Evolutionary conservation across 1,284 basidiomycete genomes (phyloP).

Genomic region (Hymenochaete sp.): DNA sequence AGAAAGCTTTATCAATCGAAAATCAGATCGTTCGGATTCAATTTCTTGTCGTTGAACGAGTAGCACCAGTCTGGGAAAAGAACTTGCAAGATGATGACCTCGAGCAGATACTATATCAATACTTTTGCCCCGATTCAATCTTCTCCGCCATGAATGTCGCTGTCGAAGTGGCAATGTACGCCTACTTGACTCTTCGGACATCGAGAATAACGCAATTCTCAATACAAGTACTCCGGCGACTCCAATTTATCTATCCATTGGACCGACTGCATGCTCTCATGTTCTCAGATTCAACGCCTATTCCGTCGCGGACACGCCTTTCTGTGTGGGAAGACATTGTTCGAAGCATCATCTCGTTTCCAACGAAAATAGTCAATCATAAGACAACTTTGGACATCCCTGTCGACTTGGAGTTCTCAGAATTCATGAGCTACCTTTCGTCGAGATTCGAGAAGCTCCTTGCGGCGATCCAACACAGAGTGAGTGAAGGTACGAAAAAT

Average conservation of each 20-base stretch:
- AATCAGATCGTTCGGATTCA: conserved; percentile 56
- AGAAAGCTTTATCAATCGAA: conserved; percentile 28
- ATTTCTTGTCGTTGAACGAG: conserved; percentile 48
- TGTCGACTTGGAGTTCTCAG: conserved; percentile 36
- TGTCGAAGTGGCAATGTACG: conserved; percentile 46
- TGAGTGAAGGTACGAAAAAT: conserved; percentile 21
- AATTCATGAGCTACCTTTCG: conserved; percentile 46
- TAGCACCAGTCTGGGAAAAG: conserved; percentile 62
- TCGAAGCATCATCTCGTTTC: conserved; percentile 48
- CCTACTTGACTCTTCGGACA: conserved; percentile 55
- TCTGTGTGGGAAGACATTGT: conserved; percentile 64
- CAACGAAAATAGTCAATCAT: conserved; percentile 59
- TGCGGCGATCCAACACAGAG: conserved; percentile 26
- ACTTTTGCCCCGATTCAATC: conserved; percentile 49
- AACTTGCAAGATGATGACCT: conserved; percentile 42
- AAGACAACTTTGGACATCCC: not conserved
- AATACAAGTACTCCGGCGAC: conserved; percentile 42
- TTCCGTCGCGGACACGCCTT: conserved; percentile 23
- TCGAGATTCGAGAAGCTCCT: conserved; percentile 42
- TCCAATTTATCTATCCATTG: conserved; percentile 56
- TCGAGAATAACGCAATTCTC: conserved; percentile 39
- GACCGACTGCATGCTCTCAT: conserved; percentile 53
- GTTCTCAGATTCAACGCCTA: conserved; percentile 27
- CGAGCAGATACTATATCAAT: conserved; percentile 45
- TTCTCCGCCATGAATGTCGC: conserved; percentile 43